Evolutionary conservation across 208 protist genomes (phyloP).

Genomic region (Trypanosoma melophagium): DNA sequence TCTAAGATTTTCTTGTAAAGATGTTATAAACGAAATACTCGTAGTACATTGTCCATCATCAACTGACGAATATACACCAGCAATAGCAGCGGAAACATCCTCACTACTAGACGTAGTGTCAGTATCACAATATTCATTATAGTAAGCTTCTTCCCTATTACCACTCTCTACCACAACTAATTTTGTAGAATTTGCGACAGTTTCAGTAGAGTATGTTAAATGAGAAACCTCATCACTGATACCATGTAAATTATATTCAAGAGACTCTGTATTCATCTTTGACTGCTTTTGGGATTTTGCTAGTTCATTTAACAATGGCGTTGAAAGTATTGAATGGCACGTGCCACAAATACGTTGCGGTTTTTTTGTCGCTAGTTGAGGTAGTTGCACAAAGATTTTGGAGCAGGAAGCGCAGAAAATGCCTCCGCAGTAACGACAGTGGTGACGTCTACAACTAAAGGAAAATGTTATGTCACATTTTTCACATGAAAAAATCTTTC

Average conservation of each 20-base stretch:
- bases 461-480: slow-evolving; percentile 32
- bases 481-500: slow-evolving; percentile 28
- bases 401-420: slow-evolving; percentile 55
- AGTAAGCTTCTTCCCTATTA: no score
- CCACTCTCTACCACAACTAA: no score
- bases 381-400: slow-evolving; percentile 23
- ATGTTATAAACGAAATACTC: slow-evolving; percentile 35
- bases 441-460: slow-evolving; percentile 38
- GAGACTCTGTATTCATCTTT: background rate
- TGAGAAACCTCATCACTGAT: background rate
- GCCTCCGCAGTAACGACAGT: slow-evolving; percentile 35
- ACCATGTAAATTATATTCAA: background rate
- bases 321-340: slow-evolving; percentile 24
- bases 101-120: slow-evolving; percentile 21
- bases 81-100: slow-evolving; percentile 37
- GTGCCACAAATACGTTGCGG: slow-evolving; percentile 47
- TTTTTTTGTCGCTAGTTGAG: slow-evolving; percentile 21
- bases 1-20: slow-evolving; percentile 44
- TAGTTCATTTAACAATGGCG: background rate
- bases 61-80: slow-evolving; percentile 38
- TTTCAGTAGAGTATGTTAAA: background rate
- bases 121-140: slow-evolving; percentile 5
- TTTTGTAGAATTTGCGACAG: background rate
- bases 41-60: slow-evolving; percentile 33
- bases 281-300: background rate